Evolutionary conservation across 129 eudicot species (phyloP), one percentile per base, ranked within the genome.

Genomic region (Chrysanthemum seticuspe): DNA sequence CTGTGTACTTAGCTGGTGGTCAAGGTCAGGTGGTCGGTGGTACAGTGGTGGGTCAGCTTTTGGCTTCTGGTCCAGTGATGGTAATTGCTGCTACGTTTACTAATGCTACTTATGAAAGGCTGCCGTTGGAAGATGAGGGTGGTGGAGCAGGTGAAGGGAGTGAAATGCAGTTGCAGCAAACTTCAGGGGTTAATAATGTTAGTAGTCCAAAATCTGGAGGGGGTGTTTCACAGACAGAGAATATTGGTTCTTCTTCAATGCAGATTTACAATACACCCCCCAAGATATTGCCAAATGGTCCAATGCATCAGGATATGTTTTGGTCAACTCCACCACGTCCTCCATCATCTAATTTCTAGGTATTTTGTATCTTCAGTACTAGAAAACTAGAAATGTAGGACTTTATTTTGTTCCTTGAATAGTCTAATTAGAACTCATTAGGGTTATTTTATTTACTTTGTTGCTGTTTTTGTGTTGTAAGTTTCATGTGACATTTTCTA

Each of bases 1-100:
- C 96, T 1, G 90, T 90, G 70, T 90, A 90, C 70, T 48, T 90
- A 18, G 90, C 93, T 0, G 96, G 96, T 1, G 87, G 93, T 15
- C 90, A 87, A 68, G 96, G 96, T 69, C 96, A 90, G 84, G 90
- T 90, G 0, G 87, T 90, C 25, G 96, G 96, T 5, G 96, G 96
- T 13, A 76, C 75, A 14, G 96, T 85, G 61, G 85, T 85, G 19
- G 96, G 92, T 5, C 61, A 83, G 13, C 68, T 90, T 73, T 34
- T 83, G 65, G 96, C 92, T 2, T 85, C 90, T 2, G 96, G 96
- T 19, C 92, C 96, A 5, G 90, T 87, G 0, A 87, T 90, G 85
- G 88, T 90, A 23, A 81, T 90, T 67, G 92, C 96, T 6, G 96
- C 96, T 0, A 85, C 96, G 7, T 90, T 87, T 48, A 76, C 85